phyloP scores from a whole-genome alignment of 495 filamentous ascomycete species.

The Penicillium daleae region DNA sequence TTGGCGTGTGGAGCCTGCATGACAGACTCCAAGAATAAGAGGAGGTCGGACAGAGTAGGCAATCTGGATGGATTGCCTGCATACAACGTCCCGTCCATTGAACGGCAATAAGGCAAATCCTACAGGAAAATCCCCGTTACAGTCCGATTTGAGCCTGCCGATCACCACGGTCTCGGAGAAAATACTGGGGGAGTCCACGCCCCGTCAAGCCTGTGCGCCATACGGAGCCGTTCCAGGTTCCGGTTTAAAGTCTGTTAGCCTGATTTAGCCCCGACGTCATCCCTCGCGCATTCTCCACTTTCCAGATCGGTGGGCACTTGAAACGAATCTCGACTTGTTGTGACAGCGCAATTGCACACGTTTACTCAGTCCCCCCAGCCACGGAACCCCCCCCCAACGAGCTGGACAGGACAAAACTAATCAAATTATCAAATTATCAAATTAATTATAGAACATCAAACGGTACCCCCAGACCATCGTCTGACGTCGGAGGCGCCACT shows the following conservation, averaged over 20 bases:
- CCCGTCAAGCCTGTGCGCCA: slow-evolving; percentile 15
- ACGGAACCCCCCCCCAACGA: too few species aligned
- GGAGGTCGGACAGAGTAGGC: neutral
- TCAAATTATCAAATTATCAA: neutral
- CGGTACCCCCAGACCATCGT: neutral
- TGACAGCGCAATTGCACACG: too few species aligned
- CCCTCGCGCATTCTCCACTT: slow-evolving; percentile 6
- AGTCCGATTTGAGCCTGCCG: neutral
- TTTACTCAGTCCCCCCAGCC: too few species aligned
- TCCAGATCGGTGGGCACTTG: too few species aligned
- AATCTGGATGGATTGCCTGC: neutral
- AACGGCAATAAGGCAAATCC: neutral
- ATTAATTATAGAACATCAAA: neutral
- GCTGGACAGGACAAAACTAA: too few species aligned
- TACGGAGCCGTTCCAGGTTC: slow-evolving; percentile 21
- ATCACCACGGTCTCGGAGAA: slow-evolving; percentile 7
- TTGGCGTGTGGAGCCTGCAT: slow-evolving; percentile 14
- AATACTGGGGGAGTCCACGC: neutral
- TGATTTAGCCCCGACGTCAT: slow-evolving; percentile 23
- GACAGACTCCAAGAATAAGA: neutral
- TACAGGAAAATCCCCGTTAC: slow-evolving; percentile 1
- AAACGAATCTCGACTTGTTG: too few species aligned
- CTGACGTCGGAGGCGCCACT: slow-evolving; percentile 40
- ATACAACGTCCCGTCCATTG: neutral
- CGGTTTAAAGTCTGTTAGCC: neutral